phyloP scores from a whole-genome alignment of 2,329 filamentous ascomycete genomes.

The Colletotrichum graminicola region DNA sequence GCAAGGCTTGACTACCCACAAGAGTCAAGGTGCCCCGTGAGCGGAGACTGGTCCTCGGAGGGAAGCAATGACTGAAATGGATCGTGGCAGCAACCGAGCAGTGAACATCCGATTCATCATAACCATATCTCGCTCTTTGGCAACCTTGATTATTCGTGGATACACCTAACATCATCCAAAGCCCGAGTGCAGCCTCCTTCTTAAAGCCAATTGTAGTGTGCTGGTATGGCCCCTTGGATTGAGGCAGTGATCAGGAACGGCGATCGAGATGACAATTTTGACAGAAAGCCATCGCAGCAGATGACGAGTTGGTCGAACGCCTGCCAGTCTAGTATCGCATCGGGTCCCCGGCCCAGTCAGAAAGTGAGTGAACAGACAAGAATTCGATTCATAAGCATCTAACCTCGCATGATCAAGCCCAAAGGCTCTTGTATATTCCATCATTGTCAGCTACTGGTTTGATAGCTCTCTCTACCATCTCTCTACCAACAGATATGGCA shows the following conservation, averaged over 20 bases:
- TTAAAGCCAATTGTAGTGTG: constrained; percentile 13
- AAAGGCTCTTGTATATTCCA: neutral
- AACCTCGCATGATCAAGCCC: neutral
- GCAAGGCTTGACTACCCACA: neutral
- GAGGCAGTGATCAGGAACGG: constrained; percentile 5
- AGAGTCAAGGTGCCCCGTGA: neutral
- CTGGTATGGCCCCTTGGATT: neutral
- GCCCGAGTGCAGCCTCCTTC: neutral
- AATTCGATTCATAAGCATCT: neutral
- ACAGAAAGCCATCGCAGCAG: constrained; percentile 11
- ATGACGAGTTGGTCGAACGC: neutral
- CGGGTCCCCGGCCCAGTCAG: neutral
- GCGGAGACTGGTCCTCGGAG: neutral
- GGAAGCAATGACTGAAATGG: neutral
- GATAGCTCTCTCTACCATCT: neutral
- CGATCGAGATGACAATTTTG: constrained; percentile 15
- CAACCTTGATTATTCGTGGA: neutral
- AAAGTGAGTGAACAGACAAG: neutral
- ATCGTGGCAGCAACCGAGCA: neutral
- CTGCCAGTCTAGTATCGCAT: constrained; percentile 4
- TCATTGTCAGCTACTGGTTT: constrained; percentile 13
- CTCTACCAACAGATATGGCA: neutral
- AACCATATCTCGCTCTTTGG: neutral
- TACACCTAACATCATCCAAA: constrained; percentile 20
- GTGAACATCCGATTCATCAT: neutral